phyloP scores from a whole-genome alignment of 371 early-diverging fungal species.

The Nosema granulosis region DNA sequence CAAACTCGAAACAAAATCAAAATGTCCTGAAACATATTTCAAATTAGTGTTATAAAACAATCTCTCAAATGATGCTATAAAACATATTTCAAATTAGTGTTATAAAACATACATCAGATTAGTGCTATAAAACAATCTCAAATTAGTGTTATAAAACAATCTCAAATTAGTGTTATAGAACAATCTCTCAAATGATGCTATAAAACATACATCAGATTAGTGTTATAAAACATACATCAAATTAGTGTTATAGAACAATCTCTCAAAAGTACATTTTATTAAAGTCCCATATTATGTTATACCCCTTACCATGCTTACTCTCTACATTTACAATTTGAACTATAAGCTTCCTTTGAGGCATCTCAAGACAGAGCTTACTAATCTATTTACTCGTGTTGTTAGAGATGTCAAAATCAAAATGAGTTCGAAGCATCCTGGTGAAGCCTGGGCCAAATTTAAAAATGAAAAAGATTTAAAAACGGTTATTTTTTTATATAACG shows the following conservation, averaged over 20 bases:
- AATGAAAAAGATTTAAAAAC: background rate
- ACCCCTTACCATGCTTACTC: background rate
- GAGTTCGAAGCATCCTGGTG: background rate
- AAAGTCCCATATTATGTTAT: background rate
- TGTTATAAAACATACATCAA: background rate
- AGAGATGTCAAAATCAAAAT: background rate
- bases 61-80: too few relatives aligned
- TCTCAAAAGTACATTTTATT: background rate
- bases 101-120: background rate
- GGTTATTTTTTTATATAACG: too few relatives aligned
- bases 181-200: background rate
- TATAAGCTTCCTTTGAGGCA: background rate
- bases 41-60: background rate
- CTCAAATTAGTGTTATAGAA: background rate
- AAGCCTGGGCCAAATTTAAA: background rate
- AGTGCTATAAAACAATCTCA: too few relatives aligned
- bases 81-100: background rate
- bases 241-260: background rate
- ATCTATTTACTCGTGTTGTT: background rate
- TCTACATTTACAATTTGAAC: conserved; percentile 14
- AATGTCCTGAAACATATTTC: background rate
- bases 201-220: background rate
- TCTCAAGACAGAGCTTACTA: background rate
- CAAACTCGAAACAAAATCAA: background rate
- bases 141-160: too few relatives aligned